These are phyloP conservation scores for Nothophaeocryptopus gaeumannii DNA, from an alignment of 2,329 filamentous ascomycete species.

Conservation along the genomic window DNA sequence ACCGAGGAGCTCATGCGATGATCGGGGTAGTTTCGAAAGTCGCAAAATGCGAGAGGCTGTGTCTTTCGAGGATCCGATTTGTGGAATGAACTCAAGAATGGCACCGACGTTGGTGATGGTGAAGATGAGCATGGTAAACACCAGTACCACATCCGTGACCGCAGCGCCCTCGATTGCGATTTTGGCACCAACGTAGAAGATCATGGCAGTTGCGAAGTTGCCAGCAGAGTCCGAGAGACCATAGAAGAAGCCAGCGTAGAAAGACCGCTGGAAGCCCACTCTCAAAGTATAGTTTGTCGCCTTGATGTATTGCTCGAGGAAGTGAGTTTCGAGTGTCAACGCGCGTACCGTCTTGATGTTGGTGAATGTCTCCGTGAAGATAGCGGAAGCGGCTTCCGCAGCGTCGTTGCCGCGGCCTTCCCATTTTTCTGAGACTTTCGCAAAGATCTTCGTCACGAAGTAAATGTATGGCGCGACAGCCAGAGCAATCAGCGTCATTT, in stretches of 20 bases:
- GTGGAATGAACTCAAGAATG: conserved; percentile 72
- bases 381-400: conserved; percentile 56
- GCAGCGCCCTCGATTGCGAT: conserved; percentile 56
- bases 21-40: conserved; percentile 60
- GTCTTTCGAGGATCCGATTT: conserved; percentile 71
- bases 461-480: conserved; percentile 67
- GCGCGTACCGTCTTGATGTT: conserved; percentile 77
- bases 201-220: conserved; percentile 69
- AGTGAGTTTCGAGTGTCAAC: conserved; percentile 70
- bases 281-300: conserved; percentile 54
- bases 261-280: conserved; percentile 64
- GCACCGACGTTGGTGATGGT: conserved; percentile 69
- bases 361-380: conserved; percentile 72
- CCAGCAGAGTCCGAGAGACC: conserved; percentile 73
- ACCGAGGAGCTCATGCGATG: conserved; percentile 59
- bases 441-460: conserved; percentile 62
- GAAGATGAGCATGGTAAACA: conserved; percentile 81
- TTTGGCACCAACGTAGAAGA: conserved; percentile 78
- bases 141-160: conserved; percentile 63
- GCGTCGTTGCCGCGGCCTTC: conserved; percentile 66
- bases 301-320: conserved; percentile 60
- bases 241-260: conserved; percentile 67
- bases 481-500: conserved; percentile 73
- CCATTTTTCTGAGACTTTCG: conserved; percentile 66
- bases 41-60: conserved; percentile 70